Evolutionary conservation across 2,329 filamentous ascomycete species (phyloP), one percentile per base, ranked within the genome.

Genomic region (Colletotrichum noveboracense): DNA sequence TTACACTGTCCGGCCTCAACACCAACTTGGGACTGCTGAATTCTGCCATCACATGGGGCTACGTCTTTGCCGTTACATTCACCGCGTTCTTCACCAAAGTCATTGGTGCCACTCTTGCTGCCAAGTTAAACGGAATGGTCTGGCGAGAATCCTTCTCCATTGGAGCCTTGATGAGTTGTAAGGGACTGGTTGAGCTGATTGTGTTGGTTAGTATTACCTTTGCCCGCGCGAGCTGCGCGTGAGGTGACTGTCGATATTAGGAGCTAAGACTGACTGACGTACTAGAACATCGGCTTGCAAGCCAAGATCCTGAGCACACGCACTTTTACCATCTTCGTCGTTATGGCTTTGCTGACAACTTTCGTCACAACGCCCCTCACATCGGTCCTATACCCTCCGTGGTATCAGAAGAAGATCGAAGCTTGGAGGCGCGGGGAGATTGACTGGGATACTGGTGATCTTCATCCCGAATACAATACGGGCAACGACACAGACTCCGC

Each of bases 81-180:
- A 92, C 97, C 67, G 96, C 96, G 2, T 97, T 98, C 81, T 86
- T 92, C 26, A 95, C 93, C 65, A 98, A 98, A 84, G 94, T 98
- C 67, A 87, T 93, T 14, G 96, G 96, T 56, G 96, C 95, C 21
- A 93, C 95, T 0, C 74, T 97, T 2, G 95, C 96, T 9, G 96
- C 96, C 1, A 91, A 92, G 43, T 81, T 92, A 5, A 95, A 92
- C 79, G 95, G 94, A 30, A 88, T 98, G 66, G 90, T 97, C 2
- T 98, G 96, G 96, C 91, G 96, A 75, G 96, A 98, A 83, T 96
- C 94, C 73, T 91, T 97, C 36, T 92, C 95, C 2, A 97, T 98
- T 78, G 96, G 96, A 16, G 92, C 93, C 18, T 86, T 98, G 80
- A 98, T 98, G 96, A 98, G 95, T 85, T 98, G 96, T 85, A 98